These are phyloP conservation scores for Tetratostichococcus sp. DNA, from an alignment of 139 green algal species.

Conservation along the genomic window DNA sequence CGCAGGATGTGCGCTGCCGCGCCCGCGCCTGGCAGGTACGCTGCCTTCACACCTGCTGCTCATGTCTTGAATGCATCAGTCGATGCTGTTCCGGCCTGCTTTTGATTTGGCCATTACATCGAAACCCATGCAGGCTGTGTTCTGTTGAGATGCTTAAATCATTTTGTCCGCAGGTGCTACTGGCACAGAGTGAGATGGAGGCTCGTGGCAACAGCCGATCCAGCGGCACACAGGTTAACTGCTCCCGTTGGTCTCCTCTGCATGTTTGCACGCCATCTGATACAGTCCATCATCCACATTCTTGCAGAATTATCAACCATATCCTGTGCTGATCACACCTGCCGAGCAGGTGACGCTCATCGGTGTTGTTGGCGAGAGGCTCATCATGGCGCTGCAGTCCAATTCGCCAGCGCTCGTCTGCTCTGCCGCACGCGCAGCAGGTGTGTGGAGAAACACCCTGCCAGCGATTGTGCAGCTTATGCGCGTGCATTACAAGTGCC, in stretches of 20 bases:
- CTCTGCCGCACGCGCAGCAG: constrained; percentile 11
- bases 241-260: no score
- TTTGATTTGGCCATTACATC: no score
- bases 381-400: constrained; percentile 36
- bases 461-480: no score
- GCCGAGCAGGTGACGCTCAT: constrained; percentile 25
- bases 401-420: constrained; percentile 13
- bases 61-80: neutral
- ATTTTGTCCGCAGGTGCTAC: neutral
- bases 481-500: no score
- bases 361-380: constrained; percentile 28
- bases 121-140: no score
- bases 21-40: neutral
- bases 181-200: neutral
- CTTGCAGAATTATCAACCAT: no score
- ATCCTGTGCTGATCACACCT: no score
- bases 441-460: no score
- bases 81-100: neutral
- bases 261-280: no score
- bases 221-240: neutral
- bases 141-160: neutral
- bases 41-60: neutral
- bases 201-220: neutral
- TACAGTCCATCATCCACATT: no score
- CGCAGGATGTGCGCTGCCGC: neutral